These are phyloP conservation scores for Pelargonium nanum DNA, from an alignment of 345 rosid genomes.

Conservation along the genomic window DNA sequence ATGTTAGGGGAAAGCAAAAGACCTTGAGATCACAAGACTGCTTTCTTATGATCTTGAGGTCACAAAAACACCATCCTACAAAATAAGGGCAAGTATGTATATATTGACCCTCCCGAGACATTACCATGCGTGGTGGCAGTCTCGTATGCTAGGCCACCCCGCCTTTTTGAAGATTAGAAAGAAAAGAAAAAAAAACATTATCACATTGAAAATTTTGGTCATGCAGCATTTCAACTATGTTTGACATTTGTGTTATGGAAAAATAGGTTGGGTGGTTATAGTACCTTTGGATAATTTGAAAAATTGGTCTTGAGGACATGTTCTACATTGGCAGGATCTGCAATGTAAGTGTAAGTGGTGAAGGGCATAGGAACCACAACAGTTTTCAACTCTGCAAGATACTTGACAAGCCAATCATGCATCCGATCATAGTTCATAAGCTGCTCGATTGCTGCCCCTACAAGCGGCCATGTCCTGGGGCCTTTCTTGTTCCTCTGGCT, in stretches of 20 bases:
- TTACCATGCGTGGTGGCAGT: no score
- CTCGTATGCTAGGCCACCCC: no score
- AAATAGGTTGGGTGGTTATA: neutral
- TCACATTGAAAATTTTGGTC: neutral
- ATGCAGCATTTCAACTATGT: no score
- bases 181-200: neutral
- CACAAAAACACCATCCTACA: no score
- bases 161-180: no score
- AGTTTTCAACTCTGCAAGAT: conserved; percentile 47
- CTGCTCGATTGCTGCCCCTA: conserved; percentile 87
- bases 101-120: no score
- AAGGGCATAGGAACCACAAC: conserved; percentile 88
- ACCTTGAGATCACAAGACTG: no score
- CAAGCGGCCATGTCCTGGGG: conserved; percentile 88
- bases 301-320: conserved; percentile 83
- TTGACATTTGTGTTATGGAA: neutral
- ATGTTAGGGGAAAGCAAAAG: no score
- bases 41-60: no score
- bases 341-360: conserved; percentile 80
- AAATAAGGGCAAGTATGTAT: no score
- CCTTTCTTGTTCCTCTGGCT: conserved; percentile 58
- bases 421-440: conserved; percentile 61
- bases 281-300: conserved; percentile 82
- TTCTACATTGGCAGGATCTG: conserved; percentile 84
- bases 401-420: conserved; percentile 89